Evolutionary conservation across 2,329 filamentous ascomycete species (phyloP), one percentile per base, ranked within the genome.

Genomic region (Penicillium sp.): DNA sequence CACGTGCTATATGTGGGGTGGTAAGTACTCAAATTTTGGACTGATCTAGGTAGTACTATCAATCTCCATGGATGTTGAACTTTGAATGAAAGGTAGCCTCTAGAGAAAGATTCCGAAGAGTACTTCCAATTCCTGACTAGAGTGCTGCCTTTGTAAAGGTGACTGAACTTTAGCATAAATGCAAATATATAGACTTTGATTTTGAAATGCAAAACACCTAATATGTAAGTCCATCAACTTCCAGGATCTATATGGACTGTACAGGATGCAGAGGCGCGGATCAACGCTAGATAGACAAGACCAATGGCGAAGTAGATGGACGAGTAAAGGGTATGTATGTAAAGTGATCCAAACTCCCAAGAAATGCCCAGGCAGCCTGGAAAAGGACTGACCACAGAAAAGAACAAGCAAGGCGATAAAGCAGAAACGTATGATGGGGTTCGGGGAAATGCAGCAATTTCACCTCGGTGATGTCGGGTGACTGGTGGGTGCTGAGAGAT

Each of bases 401-500:
- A 33, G 31, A 55, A 56, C 44, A 55, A 51, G n/a, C 16, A 43
- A 49, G 27, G 34, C 10, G 25, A n/a, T 16, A 27, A 36, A 29
- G 21, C 21, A 43, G 13, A 47, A 50, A 31, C n/a, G 25, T 44
- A 23, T 27, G 45, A 19, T 36, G 11, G 13, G 5, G 31, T n/a
- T 10, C 19, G 8, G 38, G 16, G 7, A 16, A 16, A 29, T 46
- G 21, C 9, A 29, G 16, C 5, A 21, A 13, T 21, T 36, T 47
- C 64, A 68, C 33, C 71, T 68, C 11, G 72, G 72, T 4, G 73
- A 75, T 9, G 71, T 61, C 21, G 72, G 72, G 49, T 74, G 73
- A 52, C 72, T 75, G 23, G 64, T 65, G 31, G 71, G 64, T 6
- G 72, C 74, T 13, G 69, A 66, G 40, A 80, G 72, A 66, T 79